Evolutionary conservation across 1,284 basidiomycete genomes (phyloP), one percentile per base, ranked within the genome.

Genomic region (Leucoagaricus sp.): DNA sequence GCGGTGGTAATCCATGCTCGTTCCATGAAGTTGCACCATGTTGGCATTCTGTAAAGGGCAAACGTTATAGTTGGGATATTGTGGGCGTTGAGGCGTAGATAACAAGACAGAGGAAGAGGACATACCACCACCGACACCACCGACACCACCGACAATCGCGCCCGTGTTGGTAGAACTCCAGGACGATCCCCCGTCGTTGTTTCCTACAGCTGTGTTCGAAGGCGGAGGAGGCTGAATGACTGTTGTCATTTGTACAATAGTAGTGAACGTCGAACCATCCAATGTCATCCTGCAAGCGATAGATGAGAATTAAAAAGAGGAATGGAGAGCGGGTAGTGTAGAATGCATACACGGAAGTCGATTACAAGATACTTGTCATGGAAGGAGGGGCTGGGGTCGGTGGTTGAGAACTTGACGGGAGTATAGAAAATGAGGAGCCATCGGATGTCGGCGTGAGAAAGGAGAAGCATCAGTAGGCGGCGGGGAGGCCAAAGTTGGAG

Each of bases 61-160:
- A n/a, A n/a, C n/a, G n/a, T n/a, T n/a, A n/a, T n/a, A n/a, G n/a
- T n/a, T n/a, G n/a, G n/a, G n/a, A n/a, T n/a, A n/a, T n/a, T n/a
- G n/a, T n/a, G n/a, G n/a, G n/a, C n/a, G n/a, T n/a, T n/a, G n/a
- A n/a, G n/a, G n/a, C n/a, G n/a, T n/a, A n/a, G n/a, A n/a, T n/a
- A n/a, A n/a, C n/a, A n/a, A n/a, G n/a, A n/a, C n/a, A n/a, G n/a
- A n/a, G n/a, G n/a, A n/a, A n/a, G n/a, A n/a, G n/a, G n/a, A n/a
- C n/a, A n/a, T n/a, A n/a, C n/a, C n/a, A n/a, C n/a, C n/a, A n/a
- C n/a, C n/a, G n/a, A n/a, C n/a, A 63, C 74, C 75, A 13, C 77
- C 73, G 13, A 75, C 75, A 29, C 74, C 75, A 1, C 76, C 76
- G 1, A 74, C 71, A 26, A 78, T 77, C 0, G 74, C 70, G 34